These are phyloP conservation scores for Aspergillus japonicus DNA, from an alignment of 2,329 filamentous ascomycete species.

Conservation along the genomic window DNA sequence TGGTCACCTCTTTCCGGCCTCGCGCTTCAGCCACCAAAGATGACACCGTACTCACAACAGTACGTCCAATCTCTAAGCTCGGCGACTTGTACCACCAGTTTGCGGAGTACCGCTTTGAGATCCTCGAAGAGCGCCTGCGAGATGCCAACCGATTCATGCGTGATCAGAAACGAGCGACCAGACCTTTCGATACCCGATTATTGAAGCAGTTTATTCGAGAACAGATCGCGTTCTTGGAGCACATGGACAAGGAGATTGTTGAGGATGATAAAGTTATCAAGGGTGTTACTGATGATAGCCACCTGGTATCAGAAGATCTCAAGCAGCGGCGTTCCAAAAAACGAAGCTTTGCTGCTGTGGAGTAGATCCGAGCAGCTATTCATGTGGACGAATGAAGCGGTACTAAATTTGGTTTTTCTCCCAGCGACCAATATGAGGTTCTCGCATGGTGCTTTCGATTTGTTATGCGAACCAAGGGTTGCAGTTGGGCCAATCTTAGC, in stretches of 20 bases:
- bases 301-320: constrained; percentile 39
- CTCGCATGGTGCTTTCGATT: not conserved
- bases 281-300: constrained; percentile 37
- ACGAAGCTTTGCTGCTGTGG: constrained; percentile 15
- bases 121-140: constrained; percentile 58
- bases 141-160: constrained; percentile 24
- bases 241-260: constrained; percentile 44
- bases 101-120: constrained; percentile 61
- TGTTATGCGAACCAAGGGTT: not conserved
- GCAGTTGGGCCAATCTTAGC: not conserved
- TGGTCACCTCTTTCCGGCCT: constrained; percentile 66
- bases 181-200: constrained; percentile 25
- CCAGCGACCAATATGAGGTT: not conserved
- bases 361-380: constrained; percentile 2
- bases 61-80: constrained; percentile 59
- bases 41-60: constrained; percentile 60
- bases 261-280: constrained; percentile 40
- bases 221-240: constrained; percentile 21
- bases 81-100: constrained; percentile 62
- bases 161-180: constrained; percentile 33
- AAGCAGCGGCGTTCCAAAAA: constrained; percentile 29
- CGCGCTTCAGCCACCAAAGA: constrained; percentile 55
- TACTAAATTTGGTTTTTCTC: too few relatives aligned
- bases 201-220: constrained; percentile 12
- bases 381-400: not conserved